Evolutionary conservation across 1,139 yeast genomes (phyloP).

Genomic region (Meyerozyma smithsonii): DNA sequence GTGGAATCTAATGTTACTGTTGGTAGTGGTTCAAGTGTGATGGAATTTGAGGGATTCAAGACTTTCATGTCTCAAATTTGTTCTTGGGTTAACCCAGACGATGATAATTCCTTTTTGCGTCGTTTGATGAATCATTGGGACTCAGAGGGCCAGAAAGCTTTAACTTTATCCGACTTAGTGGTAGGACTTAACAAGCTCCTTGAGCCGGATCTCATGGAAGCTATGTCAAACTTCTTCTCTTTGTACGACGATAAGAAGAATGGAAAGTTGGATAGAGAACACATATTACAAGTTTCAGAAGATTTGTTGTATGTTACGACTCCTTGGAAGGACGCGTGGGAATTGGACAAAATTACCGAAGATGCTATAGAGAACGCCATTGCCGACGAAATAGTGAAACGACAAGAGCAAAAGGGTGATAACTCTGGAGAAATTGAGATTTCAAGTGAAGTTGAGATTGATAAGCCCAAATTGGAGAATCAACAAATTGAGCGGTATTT

Average conservation of each 20-base stretch:
- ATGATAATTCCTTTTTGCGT: slow-evolving; percentile 48
- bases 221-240: slow-evolving; percentile 74
- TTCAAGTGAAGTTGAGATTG: slow-evolving; percentile 58
- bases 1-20: slow-evolving; percentile 66
- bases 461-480: slow-evolving; percentile 56
- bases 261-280: slow-evolving; percentile 71
- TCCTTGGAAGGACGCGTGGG: slow-evolving; percentile 72
- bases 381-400: slow-evolving; percentile 51
- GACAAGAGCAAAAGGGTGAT: slow-evolving; percentile 20
- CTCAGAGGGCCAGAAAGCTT: slow-evolving; percentile 43
- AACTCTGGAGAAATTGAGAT: slow-evolving; percentile 36
- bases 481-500: slow-evolving; percentile 79
- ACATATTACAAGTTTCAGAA: slow-evolving; percentile 79
- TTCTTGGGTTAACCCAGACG: slow-evolving; percentile 58
- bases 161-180: slow-evolving; percentile 67
- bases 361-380: slow-evolving; percentile 58
- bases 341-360: slow-evolving; percentile 58
- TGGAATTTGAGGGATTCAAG: slow-evolving; percentile 71
- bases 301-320: slow-evolving; percentile 76
- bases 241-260: slow-evolving; percentile 61
- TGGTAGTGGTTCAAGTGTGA: slow-evolving; percentile 63
- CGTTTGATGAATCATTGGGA: slow-evolving; percentile 75
- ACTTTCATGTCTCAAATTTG: slow-evolving; percentile 75
- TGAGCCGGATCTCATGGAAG: slow-evolving; percentile 71
- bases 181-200: slow-evolving; percentile 67